A percentile compares a stretch with the other conserved stretches of the same genome.
These are phyloP conservation scores for Friedmanniomyces simplex DNA, from an alignment of 495 filamentous ascomycete species.

Conservation along the genomic window DNA sequence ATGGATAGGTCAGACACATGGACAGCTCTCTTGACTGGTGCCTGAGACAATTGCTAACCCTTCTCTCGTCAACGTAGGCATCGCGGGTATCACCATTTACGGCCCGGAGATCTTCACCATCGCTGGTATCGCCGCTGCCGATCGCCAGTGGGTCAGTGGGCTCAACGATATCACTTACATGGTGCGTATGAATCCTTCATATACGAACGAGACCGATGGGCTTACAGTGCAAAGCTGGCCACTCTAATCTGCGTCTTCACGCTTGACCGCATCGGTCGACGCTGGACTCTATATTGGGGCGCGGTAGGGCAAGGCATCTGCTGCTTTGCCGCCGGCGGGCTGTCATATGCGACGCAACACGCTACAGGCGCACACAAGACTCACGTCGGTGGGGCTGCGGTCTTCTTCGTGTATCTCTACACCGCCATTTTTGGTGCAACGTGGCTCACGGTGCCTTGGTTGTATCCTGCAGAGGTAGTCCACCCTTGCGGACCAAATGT, in stretches of 20 bases:
- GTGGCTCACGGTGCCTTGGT: constrained; percentile 51
- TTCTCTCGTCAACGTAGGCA: constrained; percentile 33
- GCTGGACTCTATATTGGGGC: constrained; percentile 61
- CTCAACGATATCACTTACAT: constrained; percentile 60
- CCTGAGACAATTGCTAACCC: too few relatives aligned
- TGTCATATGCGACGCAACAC: constrained; percentile 43
- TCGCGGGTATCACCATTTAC: constrained; percentile 60
- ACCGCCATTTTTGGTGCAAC: constrained; percentile 60
- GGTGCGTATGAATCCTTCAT: constrained; percentile 2
- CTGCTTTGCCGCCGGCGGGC: constrained; percentile 49
- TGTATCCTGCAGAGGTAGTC: constrained; percentile 7
- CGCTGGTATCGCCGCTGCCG: constrained; percentile 49
- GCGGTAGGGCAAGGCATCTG: constrained; percentile 51
- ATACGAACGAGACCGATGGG: not conserved
- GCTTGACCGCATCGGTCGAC: constrained; percentile 56
- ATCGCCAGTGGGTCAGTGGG: constrained; percentile 52
- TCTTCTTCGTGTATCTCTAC: constrained; percentile 60
- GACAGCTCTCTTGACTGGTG: too few relatives aligned
- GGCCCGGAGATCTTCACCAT: constrained; percentile 50
- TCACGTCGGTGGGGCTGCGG: constrained; percentile 51
- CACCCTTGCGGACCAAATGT: not conserved
- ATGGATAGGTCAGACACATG: constrained; percentile 32
- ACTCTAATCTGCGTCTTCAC: constrained; percentile 59
- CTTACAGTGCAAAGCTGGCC: constrained; percentile 37
- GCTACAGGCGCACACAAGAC: constrained; percentile 30